These are phyloP conservation scores for Tolypocladium ophioglossoides DNA, from an alignment of 2,329 filamentous ascomycete genomes.

Conservation along the genomic window DNA sequence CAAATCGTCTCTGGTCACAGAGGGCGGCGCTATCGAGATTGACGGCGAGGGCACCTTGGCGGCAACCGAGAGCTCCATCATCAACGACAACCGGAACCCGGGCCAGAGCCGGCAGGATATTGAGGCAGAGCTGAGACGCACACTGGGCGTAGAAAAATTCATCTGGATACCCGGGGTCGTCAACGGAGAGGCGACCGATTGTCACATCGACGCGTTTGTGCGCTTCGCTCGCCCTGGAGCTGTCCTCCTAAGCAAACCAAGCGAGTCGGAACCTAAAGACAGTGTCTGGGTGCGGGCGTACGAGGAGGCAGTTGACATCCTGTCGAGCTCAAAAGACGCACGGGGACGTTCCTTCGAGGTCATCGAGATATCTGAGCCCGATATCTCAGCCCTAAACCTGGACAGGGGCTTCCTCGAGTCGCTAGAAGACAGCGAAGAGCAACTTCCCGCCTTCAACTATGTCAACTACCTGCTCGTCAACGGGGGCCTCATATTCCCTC, in stretches of 20 bases:
- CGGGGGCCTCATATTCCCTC: conserved; percentile 16
- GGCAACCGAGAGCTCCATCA: conserved; percentile 15
- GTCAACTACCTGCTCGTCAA: conserved; percentile 18
- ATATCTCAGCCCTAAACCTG: neutral
- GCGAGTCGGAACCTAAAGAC: neutral
- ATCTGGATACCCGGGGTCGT: conserved; percentile 17
- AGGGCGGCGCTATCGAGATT: conserved; percentile 16
- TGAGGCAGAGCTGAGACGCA: conserved; percentile 10
- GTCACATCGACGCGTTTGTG: conserved; percentile 17
- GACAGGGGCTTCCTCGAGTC: neutral
- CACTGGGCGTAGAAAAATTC: conserved; percentile 13
- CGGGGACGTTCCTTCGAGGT: conserved; percentile 11
- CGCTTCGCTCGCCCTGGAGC: conserved; percentile 14
- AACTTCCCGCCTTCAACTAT: conserved; percentile 9
- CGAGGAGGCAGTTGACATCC: conserved; percentile 9
- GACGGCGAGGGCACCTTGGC: conserved; percentile 18
- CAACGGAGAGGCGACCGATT: conserved; percentile 14
- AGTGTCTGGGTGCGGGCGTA: conserved; percentile 10
- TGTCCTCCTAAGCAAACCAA: conserved; percentile 12
- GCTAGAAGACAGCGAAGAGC: neutral
- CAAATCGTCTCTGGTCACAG: conserved; percentile 6
- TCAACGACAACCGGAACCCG: conserved; percentile 18
- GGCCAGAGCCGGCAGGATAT: conserved; percentile 7
- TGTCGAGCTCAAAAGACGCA: conserved; percentile 9
- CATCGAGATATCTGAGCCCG: conserved; percentile 14